phyloP scores from a whole-genome alignment of 805 yeast species.

The Candida lessepsii region DNA sequence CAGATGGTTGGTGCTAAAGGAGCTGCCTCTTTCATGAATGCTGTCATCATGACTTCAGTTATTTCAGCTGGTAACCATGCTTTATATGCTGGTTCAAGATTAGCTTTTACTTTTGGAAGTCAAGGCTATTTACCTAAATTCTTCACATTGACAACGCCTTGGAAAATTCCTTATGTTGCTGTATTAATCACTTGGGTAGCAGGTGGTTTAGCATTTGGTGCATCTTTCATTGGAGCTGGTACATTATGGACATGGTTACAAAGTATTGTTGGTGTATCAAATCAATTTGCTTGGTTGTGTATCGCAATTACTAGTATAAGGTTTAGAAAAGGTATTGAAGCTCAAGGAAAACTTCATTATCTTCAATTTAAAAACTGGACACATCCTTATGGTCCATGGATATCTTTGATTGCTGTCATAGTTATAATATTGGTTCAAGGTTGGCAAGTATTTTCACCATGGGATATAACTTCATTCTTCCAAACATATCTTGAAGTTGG shows the following conservation, averaged over 20 bases:
- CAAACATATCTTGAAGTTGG: conserved; percentile 45
- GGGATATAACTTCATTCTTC: conserved; percentile 42
- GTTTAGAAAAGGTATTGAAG: conserved; percentile 45
- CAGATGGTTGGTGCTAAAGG: conserved; percentile 43
- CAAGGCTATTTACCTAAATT: conserved; percentile 48
- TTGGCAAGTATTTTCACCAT: conserved; percentile 50
- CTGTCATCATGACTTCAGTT: conserved; percentile 54
- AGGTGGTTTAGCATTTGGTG: conserved; percentile 60
- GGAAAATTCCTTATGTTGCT: conserved; percentile 49
- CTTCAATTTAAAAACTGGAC: conserved; percentile 48
- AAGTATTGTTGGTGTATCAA: conserved; percentile 52
- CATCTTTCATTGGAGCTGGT: conserved; percentile 55
- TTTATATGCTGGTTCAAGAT: conserved; percentile 49
- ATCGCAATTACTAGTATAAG: conserved; percentile 50
- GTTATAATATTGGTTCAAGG: conserved; percentile 53
- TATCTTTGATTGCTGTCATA: conserved; percentile 40
- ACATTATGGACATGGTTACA: conserved; percentile 54
- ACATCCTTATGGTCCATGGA: conserved; percentile 51
- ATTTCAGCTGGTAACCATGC: conserved; percentile 57
- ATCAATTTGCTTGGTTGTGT: conserved; percentile 50
- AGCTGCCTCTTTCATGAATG: conserved; percentile 48
- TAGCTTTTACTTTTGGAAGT: conserved; percentile 48
- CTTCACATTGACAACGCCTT: conserved; percentile 42
- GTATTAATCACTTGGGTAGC: conserved; percentile 50
- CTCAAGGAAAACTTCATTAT: conserved; percentile 44